Conservation (phyloP, 2,329 filamentous ascomycete species). For the Ceratocystis albifundus region DNA sequence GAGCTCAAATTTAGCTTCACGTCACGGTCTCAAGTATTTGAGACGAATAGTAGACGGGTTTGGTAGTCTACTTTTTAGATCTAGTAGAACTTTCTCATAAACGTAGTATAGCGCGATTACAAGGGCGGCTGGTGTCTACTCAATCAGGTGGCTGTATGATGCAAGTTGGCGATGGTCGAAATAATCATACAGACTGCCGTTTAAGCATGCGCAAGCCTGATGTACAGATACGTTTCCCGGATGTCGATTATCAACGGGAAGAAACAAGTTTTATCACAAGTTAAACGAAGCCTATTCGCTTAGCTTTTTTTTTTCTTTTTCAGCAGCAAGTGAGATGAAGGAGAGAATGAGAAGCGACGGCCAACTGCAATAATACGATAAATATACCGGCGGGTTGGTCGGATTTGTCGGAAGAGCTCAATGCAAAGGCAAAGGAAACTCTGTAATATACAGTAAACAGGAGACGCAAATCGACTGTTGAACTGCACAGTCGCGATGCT, state of each 20-base stretch:
- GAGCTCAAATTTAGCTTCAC: neutral
- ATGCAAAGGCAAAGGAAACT: neutral
- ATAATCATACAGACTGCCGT: neutral
- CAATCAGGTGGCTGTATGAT: neutral
- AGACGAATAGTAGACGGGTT: neutral
- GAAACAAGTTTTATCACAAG: conserved; percentile 3
- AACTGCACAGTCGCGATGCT: conserved; percentile 6
- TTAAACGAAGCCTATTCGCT: neutral
- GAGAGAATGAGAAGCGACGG: neutral
- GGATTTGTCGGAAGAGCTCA: neutral
- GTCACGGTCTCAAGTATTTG: neutral
- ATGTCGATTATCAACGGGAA: neutral
- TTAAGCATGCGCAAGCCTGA: neutral
- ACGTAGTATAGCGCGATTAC: neutral
- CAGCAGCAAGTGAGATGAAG: neutral
- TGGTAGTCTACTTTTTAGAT: neutral
- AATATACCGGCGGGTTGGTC: neutral
- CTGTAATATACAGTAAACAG: neutral
- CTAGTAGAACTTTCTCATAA: neutral
- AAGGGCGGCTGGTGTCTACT: neutral
- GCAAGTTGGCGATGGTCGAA: neutral
- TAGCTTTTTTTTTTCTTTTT: neutral
- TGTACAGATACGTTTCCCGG: conserved; percentile 1
- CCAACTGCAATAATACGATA: neutral
- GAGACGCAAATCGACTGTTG: neutral